Base-by-base conservation (phyloP, 2,329 filamentous ascomycete genomes). In the Clarireedia hainanense region DNA sequence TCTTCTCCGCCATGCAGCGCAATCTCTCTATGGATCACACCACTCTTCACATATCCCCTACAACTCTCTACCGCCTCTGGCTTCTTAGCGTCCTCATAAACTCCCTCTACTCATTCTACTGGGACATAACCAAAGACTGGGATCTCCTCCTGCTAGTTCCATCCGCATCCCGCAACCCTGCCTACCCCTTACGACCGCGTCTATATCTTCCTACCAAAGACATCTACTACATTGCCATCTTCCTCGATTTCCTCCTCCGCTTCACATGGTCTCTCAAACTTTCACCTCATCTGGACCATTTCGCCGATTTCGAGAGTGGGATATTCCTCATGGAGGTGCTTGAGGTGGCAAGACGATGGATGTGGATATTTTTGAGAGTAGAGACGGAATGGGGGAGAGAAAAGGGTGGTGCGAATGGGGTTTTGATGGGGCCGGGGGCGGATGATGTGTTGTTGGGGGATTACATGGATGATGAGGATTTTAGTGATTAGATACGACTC, bases 111-210 rank as follows among this genome's bases (percentile, higher is more conserved):
- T 91, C 88, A n/a, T 97, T 97, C 75, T 99, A 94, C 77, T 99
- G 94, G 94, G 94, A 99, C 67, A 84, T 97, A 30, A 80, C 89
- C 55, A 94, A 91, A 74, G 94, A 99, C 76, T 99, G 94, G 94
- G 94, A 97, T 68, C 77, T 99, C 60, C 89, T 87, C 0, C 78
- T 97, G 14, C 88, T 97, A 67, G 81, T 86, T 2, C 60, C 57
- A 5, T 40, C 47, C 48, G n/a, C 55, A 14, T 46, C 36, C 17
- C 46, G 50, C n/a, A 37, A 39, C 24, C 27, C 52, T 27, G 17
- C 50, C 12, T 49, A 55, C 69, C 94, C 89, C 1, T 76, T 99
- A 46, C 84, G 94, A 27, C 79, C 84, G 50, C 79, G 86, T 55
- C 80, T 91, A 20, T 80, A 85, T 67, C 89, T 96, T 68, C 80